phyloP scores from a whole-genome alignment of 2,329 filamentous ascomycete species.

The Fusarium praegraminearum region DNA sequence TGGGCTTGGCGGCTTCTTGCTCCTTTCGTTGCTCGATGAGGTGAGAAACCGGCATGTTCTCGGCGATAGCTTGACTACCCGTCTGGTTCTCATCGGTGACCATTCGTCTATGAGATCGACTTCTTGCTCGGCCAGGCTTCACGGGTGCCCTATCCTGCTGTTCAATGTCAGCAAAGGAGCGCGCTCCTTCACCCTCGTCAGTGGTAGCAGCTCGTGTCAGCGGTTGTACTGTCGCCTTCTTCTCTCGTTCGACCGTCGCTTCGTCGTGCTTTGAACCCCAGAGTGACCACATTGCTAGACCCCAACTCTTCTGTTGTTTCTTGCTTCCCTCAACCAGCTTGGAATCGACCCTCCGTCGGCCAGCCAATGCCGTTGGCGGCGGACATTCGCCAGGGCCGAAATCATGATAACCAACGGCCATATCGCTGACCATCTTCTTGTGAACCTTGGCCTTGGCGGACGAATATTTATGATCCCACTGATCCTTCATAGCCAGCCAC shows the following conservation, averaged over 20 bases:
- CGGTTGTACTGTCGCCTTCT: slow-evolving; percentile 60
- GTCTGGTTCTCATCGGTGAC: slow-evolving; percentile 67
- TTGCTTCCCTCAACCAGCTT: slow-evolving; percentile 58
- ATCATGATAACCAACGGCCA: slow-evolving; percentile 76
- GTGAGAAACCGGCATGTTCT: slow-evolving; percentile 58
- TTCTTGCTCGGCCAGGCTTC: slow-evolving; percentile 49
- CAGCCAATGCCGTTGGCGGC: slow-evolving; percentile 85
- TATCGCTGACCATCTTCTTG: slow-evolving; percentile 78
- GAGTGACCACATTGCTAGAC: slow-evolving; percentile 83
- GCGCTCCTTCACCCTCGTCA: slow-evolving; percentile 59
- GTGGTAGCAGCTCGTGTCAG: slow-evolving; percentile 51
- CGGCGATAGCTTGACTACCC: slow-evolving; percentile 49
- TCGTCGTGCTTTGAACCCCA: slow-evolving; percentile 94
- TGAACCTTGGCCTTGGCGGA: slow-evolving; percentile 78
- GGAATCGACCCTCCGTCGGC: slow-evolving; percentile 67
- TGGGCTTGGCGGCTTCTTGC: slow-evolving; percentile 55
- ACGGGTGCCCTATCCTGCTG: slow-evolving; percentile 51
- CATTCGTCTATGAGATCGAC: slow-evolving; percentile 58
- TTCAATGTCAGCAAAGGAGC: slow-evolving; percentile 57
- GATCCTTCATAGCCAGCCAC: slow-evolving; percentile 80
- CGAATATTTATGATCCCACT: slow-evolving; percentile 80
- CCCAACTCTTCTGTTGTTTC: slow-evolving; percentile 75
- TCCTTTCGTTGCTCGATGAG: slow-evolving; percentile 59
- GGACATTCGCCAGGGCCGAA: slow-evolving; percentile 80
- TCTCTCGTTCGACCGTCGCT: slow-evolving; percentile 72